Base-by-base conservation (phyloP, 2,329 filamentous ascomycete genomes). In the Ceratocystis smalleyi region DNA sequence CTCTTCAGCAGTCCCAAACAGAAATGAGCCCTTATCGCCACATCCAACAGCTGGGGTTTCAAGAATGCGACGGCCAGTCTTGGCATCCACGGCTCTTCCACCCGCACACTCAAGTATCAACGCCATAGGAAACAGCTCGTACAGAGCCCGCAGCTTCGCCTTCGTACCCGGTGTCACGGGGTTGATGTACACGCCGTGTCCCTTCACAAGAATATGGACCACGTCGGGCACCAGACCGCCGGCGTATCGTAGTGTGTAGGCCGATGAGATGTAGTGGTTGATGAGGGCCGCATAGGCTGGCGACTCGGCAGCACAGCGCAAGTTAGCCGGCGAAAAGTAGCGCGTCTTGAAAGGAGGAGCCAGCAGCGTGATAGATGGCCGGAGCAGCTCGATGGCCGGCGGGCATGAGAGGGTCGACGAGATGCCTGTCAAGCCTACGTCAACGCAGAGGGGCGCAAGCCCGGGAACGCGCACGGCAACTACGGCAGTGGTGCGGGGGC, bases 271-370 rank as follows among this genome's bases (percentile, higher is more conserved):
- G 66, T 78, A 84, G 4, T 74, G 71, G 27, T 73, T 72, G 3
- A 85, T 72, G 0, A 85, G 75, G 0, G 61, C 65, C 71, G 77
- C 75, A 70, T 85, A 86, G 32, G 68, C 68, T 5, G 71, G 69
- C 55, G 79, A 73, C 19, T 84, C 78, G 0, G 78, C 77, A 0
- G 83, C 82, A 0, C 79, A 76, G 8, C 83, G 79, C 63, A 85
- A 71, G 68, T 86, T 86, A 3, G 83, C 83, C 0, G 83, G 83
- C 0, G 83, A 81, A 68, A 86, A 85, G 70, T 84, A 85, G 0
- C 78, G 75, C 30, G 80, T 80, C 68, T 76, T 77, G 68, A 75
- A 75, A 0, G 76, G 75, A 2, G 73, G 68, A 0, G 67, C 47
- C 0, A 71, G 67, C 2, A 82, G 72, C 6, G 68, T 71, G 5